phyloP scores from a whole-genome alignment of 2,329 filamentous ascomycete species.

The Diplocarpon rosae region DNA sequence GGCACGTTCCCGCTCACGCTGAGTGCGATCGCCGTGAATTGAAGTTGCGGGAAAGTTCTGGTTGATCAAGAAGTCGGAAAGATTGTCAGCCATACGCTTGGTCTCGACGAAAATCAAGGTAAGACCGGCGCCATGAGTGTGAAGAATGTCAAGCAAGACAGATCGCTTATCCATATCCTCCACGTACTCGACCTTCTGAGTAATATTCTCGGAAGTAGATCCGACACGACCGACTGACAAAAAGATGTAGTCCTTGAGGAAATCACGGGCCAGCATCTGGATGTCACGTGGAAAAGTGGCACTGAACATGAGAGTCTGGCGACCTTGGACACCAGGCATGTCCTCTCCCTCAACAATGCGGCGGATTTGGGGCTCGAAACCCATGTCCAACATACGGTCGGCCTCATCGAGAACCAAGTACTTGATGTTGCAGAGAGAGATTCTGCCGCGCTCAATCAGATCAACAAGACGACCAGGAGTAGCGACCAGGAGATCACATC shows the following conservation, averaged over 20 bases:
- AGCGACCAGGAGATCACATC: slow-evolving; percentile 92
- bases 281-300: slow-evolving; percentile 99
- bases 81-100: slow-evolving; percentile 97
- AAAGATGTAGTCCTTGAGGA: slow-evolving; percentile 99
- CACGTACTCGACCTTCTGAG: slow-evolving; percentile 96
- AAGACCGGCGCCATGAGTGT: slow-evolving; percentile 80
- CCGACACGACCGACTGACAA: slow-evolving; percentile 96
- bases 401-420: slow-evolving; percentile 98
- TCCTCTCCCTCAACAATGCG: slow-evolving; percentile 97
- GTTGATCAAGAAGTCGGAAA: slow-evolving; percentile 97
- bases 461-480: slow-evolving; percentile 96
- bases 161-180: slow-evolving; percentile 97
- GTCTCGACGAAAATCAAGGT: slow-evolving; percentile 99
- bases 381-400: slow-evolving; percentile 99
- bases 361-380: slow-evolving; percentile 99
- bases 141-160: slow-evolving; percentile 90
- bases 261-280: slow-evolving; percentile 96
- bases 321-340: slow-evolving; percentile 73
- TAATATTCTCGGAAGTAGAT: slow-evolving; percentile 99
- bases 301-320: slow-evolving; percentile 99
- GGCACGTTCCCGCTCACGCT: slow-evolving; percentile 96
- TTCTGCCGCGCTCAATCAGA: slow-evolving; percentile 94
- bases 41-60: slow-evolving; percentile 97
- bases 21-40: slow-evolving; percentile 96
- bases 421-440: slow-evolving; percentile 97